These are phyloP conservation scores for Pseudonectria buxi DNA, from an alignment of 2,329 filamentous ascomycete species.

Conservation along the genomic window DNA sequence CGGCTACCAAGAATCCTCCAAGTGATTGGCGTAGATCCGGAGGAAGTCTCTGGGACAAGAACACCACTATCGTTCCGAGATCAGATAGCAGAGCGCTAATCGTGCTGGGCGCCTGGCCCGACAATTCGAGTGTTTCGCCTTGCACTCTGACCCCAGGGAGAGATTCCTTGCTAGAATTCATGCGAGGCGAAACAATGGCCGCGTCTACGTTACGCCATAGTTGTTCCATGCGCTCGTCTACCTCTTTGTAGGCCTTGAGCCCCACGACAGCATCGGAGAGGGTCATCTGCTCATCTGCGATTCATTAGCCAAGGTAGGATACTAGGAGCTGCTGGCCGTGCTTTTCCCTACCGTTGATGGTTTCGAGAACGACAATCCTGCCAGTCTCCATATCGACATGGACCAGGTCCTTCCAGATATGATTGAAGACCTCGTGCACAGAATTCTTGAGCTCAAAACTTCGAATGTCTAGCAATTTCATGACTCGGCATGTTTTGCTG, in stretches of 20 bases:
- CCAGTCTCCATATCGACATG: slow-evolving; percentile 50
- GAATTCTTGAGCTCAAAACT: slow-evolving; percentile 59
- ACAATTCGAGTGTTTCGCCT: slow-evolving; percentile 36
- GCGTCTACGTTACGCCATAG: slow-evolving; percentile 58
- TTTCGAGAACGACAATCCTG: slow-evolving; percentile 49
- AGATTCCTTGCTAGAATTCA: slow-evolving; percentile 31
- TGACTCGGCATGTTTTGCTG: slow-evolving; percentile 54
- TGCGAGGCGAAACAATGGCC: slow-evolving; percentile 55
- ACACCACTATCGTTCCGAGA: slow-evolving; percentile 44
- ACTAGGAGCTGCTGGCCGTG: background rate
- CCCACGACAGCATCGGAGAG: slow-evolving; percentile 49
- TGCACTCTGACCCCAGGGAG: slow-evolving; percentile 36
- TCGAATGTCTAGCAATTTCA: slow-evolving; percentile 58
- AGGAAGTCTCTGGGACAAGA: slow-evolving; percentile 47
- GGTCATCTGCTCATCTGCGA: slow-evolving; percentile 43
- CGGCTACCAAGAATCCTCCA: slow-evolving; percentile 63
- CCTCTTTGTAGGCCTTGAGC: slow-evolving; percentile 52
- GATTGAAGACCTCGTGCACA: slow-evolving; percentile 59
- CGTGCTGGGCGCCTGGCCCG: slow-evolving; percentile 36
- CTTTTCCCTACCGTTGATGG: slow-evolving; percentile 40
- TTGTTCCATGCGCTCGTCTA: slow-evolving; percentile 51
- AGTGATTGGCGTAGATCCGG: slow-evolving; percentile 51
- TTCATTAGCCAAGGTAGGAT: slow-evolving; percentile 9
- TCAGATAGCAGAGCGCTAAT: slow-evolving; percentile 48
- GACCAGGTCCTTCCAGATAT: slow-evolving; percentile 66